These are phyloP conservation scores for Aphanomyces euteiches DNA, from an alignment of 352 stramenopile species.

Conservation along the genomic window DNA sequence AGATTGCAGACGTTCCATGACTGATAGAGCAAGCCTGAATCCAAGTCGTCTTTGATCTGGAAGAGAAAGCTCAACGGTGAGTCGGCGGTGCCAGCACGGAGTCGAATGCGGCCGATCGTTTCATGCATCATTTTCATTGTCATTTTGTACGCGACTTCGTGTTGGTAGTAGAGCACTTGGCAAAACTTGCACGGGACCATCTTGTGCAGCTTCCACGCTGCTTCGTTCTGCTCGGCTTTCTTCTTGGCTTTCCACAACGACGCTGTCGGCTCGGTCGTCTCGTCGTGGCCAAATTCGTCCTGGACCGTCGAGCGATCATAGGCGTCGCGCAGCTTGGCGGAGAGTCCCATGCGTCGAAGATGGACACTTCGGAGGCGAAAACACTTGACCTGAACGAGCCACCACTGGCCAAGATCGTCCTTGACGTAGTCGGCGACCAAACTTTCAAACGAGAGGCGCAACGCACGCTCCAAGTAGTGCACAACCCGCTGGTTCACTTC, in stretches of 20 bases:
- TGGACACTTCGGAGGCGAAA: slow-evolving; percentile 49
- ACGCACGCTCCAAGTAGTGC: slow-evolving; percentile 61
- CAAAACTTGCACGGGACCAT: slow-evolving; percentile 79
- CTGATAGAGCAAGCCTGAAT: slow-evolving; percentile 46
- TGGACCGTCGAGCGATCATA: slow-evolving; percentile 48
- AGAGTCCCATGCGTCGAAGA: not conserved
- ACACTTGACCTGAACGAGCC: slow-evolving; percentile 75
- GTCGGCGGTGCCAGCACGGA: slow-evolving; percentile 35
- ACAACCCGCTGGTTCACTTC: slow-evolving; percentile 71
- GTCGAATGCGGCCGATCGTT: slow-evolving; percentile 62
- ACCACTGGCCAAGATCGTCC: slow-evolving; percentile 62
- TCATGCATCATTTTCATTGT: slow-evolving; percentile 86
- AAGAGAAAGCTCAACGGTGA: not conserved
- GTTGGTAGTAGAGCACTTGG: slow-evolving; percentile 59
- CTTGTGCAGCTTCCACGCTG: slow-evolving; percentile 51
- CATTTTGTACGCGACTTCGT: slow-evolving; percentile 84
- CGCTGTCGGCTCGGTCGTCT: slow-evolving; percentile 47
- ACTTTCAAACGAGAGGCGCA: slow-evolving; percentile 57
- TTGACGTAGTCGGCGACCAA: slow-evolving; percentile 72
- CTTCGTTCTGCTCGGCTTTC: not conserved
- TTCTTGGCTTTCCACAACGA: slow-evolving; percentile 3
- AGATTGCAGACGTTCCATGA: slow-evolving; percentile 81
- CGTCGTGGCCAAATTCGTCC: slow-evolving; percentile 43
- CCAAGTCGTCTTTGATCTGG: slow-evolving; percentile 19
- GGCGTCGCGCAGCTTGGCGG: slow-evolving; percentile 15